phyloP scores from a whole-genome alignment of 306 rosid species.

The Dalbergia oliveri region DNA sequence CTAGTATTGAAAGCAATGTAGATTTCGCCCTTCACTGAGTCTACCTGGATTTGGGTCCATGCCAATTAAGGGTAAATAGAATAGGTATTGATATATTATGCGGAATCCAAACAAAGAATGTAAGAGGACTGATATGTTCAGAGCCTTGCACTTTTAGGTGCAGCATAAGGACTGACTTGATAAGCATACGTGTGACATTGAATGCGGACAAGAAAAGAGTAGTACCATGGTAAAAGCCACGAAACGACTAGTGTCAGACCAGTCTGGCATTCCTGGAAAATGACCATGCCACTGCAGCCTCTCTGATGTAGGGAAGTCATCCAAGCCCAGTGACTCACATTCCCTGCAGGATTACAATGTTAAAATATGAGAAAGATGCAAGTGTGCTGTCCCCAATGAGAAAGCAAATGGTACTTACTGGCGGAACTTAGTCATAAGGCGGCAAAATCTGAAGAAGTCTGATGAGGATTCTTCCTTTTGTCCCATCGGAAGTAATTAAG shows the following conservation, averaged over 20 bases:
- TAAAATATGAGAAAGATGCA: conserved; percentile 28
- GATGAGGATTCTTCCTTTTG: conserved; percentile 77
- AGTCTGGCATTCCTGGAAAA: conserved; percentile 81
- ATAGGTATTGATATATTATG: conserved; percentile 31
- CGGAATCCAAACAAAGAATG: background rate
- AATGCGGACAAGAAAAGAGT: conserved; percentile 30
- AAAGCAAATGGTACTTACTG: conserved; percentile 53
- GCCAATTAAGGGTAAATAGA: conserved; percentile 36
- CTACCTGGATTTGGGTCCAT: conserved; percentile 64
- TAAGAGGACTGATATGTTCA: conserved; percentile 14
- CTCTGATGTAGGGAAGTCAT: conserved; percentile 88
- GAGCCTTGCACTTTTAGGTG: background rate
- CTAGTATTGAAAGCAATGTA: conserved; percentile 89
- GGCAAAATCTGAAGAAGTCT: conserved; percentile 87
- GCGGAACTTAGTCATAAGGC: conserved; percentile 82
- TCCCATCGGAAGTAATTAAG: conserved; percentile 94
- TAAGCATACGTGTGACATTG: background rate
- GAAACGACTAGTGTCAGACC: conserved; percentile 89
- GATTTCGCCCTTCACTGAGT: conserved; percentile 81
- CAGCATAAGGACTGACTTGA: conserved; percentile 16
- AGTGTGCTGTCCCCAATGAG: conserved; percentile 10
- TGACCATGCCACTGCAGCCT: conserved; percentile 98
- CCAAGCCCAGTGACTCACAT: conserved; percentile 85
- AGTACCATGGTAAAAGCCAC: conserved; percentile 90
- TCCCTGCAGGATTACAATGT: conserved; percentile 68